A percentile compares a stretch with the other conserved stretches of the same genome.
These are phyloP conservation scores for Penicillium cataractarum DNA, from an alignment of 495 filamentous ascomycete species.

Conservation along the genomic window DNA sequence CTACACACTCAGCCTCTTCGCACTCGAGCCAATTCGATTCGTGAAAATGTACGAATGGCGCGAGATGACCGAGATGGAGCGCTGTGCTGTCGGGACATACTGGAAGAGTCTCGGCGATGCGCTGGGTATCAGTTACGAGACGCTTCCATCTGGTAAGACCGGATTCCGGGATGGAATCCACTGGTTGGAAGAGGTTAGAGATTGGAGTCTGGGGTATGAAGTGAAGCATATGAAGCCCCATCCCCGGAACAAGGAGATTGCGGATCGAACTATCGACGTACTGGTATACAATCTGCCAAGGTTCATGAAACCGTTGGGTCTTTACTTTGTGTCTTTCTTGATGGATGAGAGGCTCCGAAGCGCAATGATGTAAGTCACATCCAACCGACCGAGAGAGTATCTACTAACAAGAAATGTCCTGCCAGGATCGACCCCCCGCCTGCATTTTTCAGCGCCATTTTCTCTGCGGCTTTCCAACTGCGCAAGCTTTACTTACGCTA, in stretches of 20 bases:
- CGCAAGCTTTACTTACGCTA: conserved; percentile 58
- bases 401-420: not conserved
- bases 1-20: conserved; percentile 66
- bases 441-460: conserved; percentile 35
- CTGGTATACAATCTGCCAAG: conserved; percentile 58
- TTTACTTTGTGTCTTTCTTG: conserved; percentile 53
- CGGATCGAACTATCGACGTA: conserved; percentile 59
- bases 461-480: conserved; percentile 41
- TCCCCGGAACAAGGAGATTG: conserved; percentile 52
- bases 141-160: conserved; percentile 33
- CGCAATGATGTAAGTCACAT: conserved; percentile 59
- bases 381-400: not conserved
- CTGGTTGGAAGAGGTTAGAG: conserved; percentile 59
- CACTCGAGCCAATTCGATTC: conserved; percentile 60
- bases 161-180: conserved; percentile 63
- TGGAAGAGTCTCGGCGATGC: conserved; percentile 67
- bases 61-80: conserved; percentile 61
- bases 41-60: conserved; percentile 63
- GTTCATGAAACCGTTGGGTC: conserved; percentile 48
- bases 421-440: conserved; percentile 49
- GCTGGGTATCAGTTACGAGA: conserved; percentile 57
- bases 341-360: conserved; percentile 63
- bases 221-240: conserved; percentile 59
- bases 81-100: conserved; percentile 62
- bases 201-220: conserved; percentile 61